Evolutionary conservation across 495 filamentous ascomycete genomes (phyloP).

Genomic region (Neurospora africana): DNA sequence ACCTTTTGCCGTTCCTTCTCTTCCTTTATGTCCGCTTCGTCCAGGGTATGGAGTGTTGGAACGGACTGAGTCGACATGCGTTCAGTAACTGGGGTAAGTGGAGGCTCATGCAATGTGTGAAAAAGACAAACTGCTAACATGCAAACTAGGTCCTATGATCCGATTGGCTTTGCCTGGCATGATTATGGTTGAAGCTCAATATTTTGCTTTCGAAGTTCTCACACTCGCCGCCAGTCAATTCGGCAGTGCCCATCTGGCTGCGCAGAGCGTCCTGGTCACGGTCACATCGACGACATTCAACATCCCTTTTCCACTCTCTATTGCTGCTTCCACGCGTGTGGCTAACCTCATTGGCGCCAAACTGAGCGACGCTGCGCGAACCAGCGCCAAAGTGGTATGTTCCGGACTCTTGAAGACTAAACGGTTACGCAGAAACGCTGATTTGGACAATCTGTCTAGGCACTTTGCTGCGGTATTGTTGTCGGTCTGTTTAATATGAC

Average conservation of each 20-base stretch:
- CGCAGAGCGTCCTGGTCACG: slow-evolving; percentile 40
- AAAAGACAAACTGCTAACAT: not conserved
- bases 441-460: not conserved
- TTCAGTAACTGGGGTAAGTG: slow-evolving; percentile 63
- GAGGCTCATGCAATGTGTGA: not conserved
- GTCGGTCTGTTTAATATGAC: slow-evolving; percentile 63
- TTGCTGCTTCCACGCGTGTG: slow-evolving; percentile 44
- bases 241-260: slow-evolving; percentile 50
- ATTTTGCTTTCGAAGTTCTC: slow-evolving; percentile 62
- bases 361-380: slow-evolving; percentile 51
- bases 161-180: slow-evolving; percentile 69
- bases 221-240: slow-evolving; percentile 59
- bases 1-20: slow-evolving; percentile 64
- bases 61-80: slow-evolving; percentile 59
- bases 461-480: slow-evolving; percentile 24
- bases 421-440: not conserved
- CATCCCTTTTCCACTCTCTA: slow-evolving; percentile 43
- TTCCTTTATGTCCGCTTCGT: slow-evolving; percentile 68
- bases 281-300: slow-evolving; percentile 41
- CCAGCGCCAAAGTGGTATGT: slow-evolving; percentile 47
- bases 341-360: slow-evolving; percentile 51
- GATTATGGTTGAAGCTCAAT: slow-evolving; percentile 79
- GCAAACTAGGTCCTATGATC: slow-evolving; percentile 52
- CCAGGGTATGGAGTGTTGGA: slow-evolving; percentile 74
- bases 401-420: not conserved